Percentiles rank a stretch among this genome's conserved stretches.
Evolutionary conservation across 139 green algal species (phyloP).

Genomic region (Coccomyxa sp.): DNA sequence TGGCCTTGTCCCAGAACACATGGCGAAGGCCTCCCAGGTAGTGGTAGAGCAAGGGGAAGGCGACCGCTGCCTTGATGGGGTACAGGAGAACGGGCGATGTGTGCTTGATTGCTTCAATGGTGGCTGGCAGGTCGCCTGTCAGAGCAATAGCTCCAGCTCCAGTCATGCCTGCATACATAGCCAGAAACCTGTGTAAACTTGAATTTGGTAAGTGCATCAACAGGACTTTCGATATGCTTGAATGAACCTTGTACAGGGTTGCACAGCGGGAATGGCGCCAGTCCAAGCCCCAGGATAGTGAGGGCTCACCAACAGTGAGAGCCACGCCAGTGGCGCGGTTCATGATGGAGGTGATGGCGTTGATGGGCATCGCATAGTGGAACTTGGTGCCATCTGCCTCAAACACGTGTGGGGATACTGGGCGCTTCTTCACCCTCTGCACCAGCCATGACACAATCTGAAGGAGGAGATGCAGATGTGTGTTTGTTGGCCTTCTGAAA

Average conservation of each 20-base stretch:
- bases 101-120: constrained; percentile 52
- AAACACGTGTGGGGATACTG: constrained; percentile 89
- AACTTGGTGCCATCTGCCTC: constrained; percentile 62
- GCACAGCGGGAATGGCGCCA: constrained; percentile 5
- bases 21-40: constrained; percentile 80
- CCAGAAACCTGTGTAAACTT: not conserved
- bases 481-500: too few relatives aligned
- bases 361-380: constrained; percentile 92
- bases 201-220: too few relatives aligned
- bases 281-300: not conserved
- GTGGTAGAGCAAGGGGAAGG: constrained; percentile 90
- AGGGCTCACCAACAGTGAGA: constrained; percentile 60
- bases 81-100: constrained; percentile 57
- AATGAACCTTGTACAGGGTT: not conserved
- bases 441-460: too few relatives aligned
- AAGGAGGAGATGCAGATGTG: too few relatives aligned
- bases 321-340: constrained; percentile 82
- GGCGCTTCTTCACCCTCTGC: constrained; percentile 81
- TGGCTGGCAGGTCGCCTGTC: constrained; percentile 59
- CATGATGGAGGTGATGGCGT: constrained; percentile 79
- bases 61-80: constrained; percentile 65
- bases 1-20: constrained; percentile 78
- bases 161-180: constrained; percentile 44
- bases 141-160: constrained; percentile 63
- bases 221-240: not conserved